Percentiles rank a stretch among this genome's conserved stretches.
Evolutionary conservation across 805 yeast species (phyloP).

Genomic region (Zygosaccharomyces bisporus): DNA sequence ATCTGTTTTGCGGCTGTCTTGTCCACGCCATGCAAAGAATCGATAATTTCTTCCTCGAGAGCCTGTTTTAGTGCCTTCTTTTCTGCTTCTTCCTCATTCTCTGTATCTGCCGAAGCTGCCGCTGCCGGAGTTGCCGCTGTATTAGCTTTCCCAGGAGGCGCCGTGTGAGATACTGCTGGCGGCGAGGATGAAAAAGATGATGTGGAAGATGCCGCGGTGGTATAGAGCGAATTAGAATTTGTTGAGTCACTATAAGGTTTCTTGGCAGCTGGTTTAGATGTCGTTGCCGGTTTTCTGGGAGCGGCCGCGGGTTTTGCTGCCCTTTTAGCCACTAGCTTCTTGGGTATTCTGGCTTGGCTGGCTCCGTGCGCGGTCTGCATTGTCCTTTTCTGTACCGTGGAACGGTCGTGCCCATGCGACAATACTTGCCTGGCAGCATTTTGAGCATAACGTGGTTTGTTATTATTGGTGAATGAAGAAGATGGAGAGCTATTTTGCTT

Average conservation of each 20-base stretch:
- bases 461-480: conserved; percentile 3
- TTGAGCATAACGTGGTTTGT: conserved; percentile 10
- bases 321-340: conserved; percentile 4
- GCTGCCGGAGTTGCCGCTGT: neutral
- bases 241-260: conserved; percentile 3
- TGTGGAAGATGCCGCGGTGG: conserved; percentile 10
- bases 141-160: neutral
- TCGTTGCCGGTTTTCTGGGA: conserved; percentile 1
- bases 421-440: conserved; percentile 13
- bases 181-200: conserved; percentile 8
- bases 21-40: conserved; percentile 63
- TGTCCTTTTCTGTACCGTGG: conserved; percentile 1
- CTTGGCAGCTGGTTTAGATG: neutral
- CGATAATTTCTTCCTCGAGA: conserved; percentile 33
- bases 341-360: conserved; percentile 2
- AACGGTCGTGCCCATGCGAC: conserved; percentile 4
- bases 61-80: conserved; percentile 15
- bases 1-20: conserved; percentile 75
- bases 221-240: conserved; percentile 4
- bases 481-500: conserved; percentile 6
- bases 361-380: neutral
- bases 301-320: conserved; percentile 2
- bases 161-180: neutral
- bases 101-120: neutral
- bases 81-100: conserved; percentile 7